Conservation (phyloP, 495 filamentous ascomycete species). For the Podospora pseudocomata region DNA sequence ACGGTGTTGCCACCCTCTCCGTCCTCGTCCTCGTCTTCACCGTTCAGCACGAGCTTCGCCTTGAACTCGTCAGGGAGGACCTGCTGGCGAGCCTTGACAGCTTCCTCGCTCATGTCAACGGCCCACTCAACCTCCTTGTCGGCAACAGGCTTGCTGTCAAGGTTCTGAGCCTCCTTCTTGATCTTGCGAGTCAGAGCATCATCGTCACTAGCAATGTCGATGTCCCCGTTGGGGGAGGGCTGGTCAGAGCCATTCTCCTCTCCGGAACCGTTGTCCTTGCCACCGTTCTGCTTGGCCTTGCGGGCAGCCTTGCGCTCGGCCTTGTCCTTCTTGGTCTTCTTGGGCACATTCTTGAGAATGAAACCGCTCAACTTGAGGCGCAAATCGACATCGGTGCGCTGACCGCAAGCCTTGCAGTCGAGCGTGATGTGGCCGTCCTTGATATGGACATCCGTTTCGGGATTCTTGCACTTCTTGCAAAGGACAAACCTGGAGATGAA, state of each 20-base stretch:
- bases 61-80: slow-evolving; percentile 89
- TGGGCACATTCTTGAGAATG: slow-evolving; percentile 89
- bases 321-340: slow-evolving; percentile 94
- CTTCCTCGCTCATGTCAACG: slow-evolving; percentile 90
- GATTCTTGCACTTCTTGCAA: slow-evolving; percentile 99
- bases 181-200: slow-evolving; percentile 90
- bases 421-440: slow-evolving; percentile 86
- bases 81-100: slow-evolving; percentile 88
- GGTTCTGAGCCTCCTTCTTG: slow-evolving; percentile 72
- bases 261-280: slow-evolving; percentile 57
- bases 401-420: slow-evolving; percentile 98
- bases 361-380: slow-evolving; percentile 95
- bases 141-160: slow-evolving; percentile 54
- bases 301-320: slow-evolving; percentile 82
- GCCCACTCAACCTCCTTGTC: slow-evolving; percentile 88
- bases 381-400: slow-evolving; percentile 83
- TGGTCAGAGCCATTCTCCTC: slow-evolving; percentile 69
- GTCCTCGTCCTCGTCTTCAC: slow-evolving; percentile 81
- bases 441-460: slow-evolving; percentile 91
- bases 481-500: slow-evolving; percentile 98
- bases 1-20: slow-evolving; percentile 71
- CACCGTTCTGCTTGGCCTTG: slow-evolving; percentile 75
- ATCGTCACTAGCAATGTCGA: slow-evolving; percentile 76
- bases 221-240: slow-evolving; percentile 60
- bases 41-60: slow-evolving; percentile 78